phyloP scores from a whole-genome alignment of 805 yeast species.

The Diddensiella santjacobensis region DNA sequence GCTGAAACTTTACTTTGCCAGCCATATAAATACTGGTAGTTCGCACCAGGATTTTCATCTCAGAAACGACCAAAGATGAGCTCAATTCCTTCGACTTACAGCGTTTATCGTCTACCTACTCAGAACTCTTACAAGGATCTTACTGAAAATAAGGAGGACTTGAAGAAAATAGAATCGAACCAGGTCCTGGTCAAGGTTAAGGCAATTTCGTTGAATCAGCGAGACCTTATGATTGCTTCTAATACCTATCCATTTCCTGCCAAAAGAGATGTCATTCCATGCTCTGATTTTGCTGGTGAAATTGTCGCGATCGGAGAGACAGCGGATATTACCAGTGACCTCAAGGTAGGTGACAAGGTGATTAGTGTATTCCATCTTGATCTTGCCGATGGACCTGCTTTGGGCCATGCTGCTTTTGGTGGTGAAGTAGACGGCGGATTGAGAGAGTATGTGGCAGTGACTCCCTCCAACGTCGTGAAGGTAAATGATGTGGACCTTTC shows the following conservation, averaged over 20 bases:
- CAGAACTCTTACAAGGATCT: neutral
- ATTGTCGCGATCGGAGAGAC: constrained; percentile 9
- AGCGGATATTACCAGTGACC: neutral
- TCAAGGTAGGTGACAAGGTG: constrained; percentile 9
- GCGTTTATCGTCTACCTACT: neutral
- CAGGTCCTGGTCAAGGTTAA: constrained; percentile 13
- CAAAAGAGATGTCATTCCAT: constrained; percentile 8
- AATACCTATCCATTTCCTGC: constrained; percentile 3
- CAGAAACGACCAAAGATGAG: neutral
- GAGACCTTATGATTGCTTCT: constrained; percentile 9
- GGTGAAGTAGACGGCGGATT: constrained; percentile 13
- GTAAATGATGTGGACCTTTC: constrained; percentile 10
- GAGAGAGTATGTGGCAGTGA: constrained; percentile 7
- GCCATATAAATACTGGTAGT: too few species aligned
- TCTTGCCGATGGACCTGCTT: neutral
- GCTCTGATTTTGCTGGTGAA: constrained; percentile 17
- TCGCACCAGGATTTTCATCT: too few species aligned
- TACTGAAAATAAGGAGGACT: neutral
- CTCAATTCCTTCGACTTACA: neutral
- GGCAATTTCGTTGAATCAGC: constrained; percentile 15
- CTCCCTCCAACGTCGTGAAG: constrained; percentile 1
- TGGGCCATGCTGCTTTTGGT: constrained; percentile 6
- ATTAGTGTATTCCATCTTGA: constrained; percentile 9
- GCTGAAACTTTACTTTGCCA: too few species aligned
- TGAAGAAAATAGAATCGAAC: neutral